Evolutionary conservation across 192 early-diverging fungal genomes (phyloP), one percentile per base, ranked within the genome.

Genomic region (Diversispora eburnea): DNA sequence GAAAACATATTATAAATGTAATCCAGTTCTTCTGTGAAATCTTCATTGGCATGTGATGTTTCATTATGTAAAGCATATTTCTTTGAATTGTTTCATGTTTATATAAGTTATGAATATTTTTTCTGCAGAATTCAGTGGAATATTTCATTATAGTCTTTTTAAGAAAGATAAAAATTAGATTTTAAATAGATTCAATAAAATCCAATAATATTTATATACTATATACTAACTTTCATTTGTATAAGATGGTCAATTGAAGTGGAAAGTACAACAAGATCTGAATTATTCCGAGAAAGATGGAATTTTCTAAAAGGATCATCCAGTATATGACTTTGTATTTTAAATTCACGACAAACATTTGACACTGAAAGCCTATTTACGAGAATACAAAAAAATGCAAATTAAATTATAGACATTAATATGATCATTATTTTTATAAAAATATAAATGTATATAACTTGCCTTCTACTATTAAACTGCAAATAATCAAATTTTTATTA

Each of bases 31-130:
- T n/a, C n/a, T n/a, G n/a, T n/a, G n/a, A 12, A 79, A 80, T 70
- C 72, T 83, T 61, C 82, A 82, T 51, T 6, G 48, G 66, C 51
- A 48, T 68, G 66, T 20, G 48, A 51, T 48, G 51, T 68, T 52
- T 65, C 33, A 43, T 64, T 64, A 64, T 13, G 8, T 64, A 43
- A 64, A 64, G 33, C 33, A 43, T 41, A 15, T 65, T 39, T 10
- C 33, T 12, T 65, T 45, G 63, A 65, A 59, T 65, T 5, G 33
- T 65, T 65, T 65, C 41, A 65, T 39, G n/a, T 39, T 65, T 43
- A 43, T 22, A 47, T 65, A 65, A 47, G 63, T 65, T 52, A 3
- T 52, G 49, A 46, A 45, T 45, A n/a, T 47, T 65, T 39, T 45
- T 65, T 45, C 43, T 65, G 63, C 5, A 5, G 6, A 65, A 43